Evolutionary conservation across 495 filamentous ascomycete genomes (phyloP).

Genomic region (Immersiella caudata): DNA sequence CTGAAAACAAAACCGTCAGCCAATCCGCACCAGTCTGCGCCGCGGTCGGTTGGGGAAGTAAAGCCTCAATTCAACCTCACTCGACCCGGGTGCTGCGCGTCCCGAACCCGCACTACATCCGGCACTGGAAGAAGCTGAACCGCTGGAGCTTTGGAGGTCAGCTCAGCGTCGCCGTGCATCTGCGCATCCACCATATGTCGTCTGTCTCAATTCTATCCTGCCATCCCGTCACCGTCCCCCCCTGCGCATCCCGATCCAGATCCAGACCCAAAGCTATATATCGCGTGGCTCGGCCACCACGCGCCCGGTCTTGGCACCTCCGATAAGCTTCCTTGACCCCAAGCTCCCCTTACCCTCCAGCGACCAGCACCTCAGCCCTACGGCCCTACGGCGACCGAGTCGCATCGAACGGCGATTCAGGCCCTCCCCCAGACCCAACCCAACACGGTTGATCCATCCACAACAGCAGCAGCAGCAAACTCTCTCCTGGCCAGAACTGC

Average conservation of each 20-base stretch:
- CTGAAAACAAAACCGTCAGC: background rate
- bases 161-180: background rate
- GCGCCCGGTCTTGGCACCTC: constrained; percentile 1
- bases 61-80: background rate
- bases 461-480: no score
- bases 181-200: background rate
- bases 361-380: background rate
- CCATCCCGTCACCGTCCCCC: no score
- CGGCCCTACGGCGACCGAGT: background rate
- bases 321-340: constrained; percentile 5
- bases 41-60: background rate
- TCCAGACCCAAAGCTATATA: background rate
- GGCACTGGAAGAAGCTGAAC: background rate
- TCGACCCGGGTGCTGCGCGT: background rate
- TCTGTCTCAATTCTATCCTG: no score
- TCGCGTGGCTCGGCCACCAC: background rate
- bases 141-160: background rate
- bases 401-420: background rate
- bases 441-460: background rate
- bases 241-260: no score
- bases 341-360: background rate
- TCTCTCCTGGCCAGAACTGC: no score
- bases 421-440: background rate
- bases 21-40: background rate
- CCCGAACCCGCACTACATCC: background rate